A percentile compares a stretch with the other conserved stretches of the same genome.
Conservation (phyloP, 75 land plant genomes). For the Picea glauca region DNA sequence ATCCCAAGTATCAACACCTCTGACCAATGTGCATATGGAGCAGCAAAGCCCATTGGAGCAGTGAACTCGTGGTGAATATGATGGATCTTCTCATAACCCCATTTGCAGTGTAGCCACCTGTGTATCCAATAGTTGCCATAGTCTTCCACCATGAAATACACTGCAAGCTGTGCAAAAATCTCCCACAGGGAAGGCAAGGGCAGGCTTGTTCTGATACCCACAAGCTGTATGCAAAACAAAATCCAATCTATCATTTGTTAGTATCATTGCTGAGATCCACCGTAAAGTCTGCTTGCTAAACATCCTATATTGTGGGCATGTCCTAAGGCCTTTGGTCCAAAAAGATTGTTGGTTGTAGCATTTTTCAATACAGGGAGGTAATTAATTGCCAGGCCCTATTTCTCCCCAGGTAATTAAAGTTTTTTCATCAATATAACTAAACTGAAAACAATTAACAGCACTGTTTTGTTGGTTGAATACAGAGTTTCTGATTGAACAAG, state of each 20-base stretch:
- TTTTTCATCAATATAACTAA: too few species aligned
- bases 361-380: too few species aligned
- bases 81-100: slow-evolving; percentile 91
- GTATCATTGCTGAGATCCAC: too few species aligned
- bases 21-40: slow-evolving; percentile 94
- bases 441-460: too few species aligned
- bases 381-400: too few species aligned
- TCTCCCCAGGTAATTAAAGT: too few species aligned
- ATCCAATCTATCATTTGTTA: background rate
- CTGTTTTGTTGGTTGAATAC: too few species aligned
- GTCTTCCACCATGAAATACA: slow-evolving; percentile 80
- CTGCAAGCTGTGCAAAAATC: slow-evolving; percentile 50
- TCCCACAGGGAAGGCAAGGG: slow-evolving; percentile 80
- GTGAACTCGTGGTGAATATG: slow-evolving; percentile 81
- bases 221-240: slow-evolving; percentile 21
- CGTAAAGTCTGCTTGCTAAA: too few species aligned
- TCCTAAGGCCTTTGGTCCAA: too few species aligned
- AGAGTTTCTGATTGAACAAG: too few species aligned
- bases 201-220: slow-evolving; percentile 70
- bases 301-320: too few species aligned
- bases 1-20: slow-evolving; percentile 81
- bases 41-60: slow-evolving; percentile 84
- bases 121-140: slow-evolving; percentile 91
- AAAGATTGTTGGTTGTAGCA: too few species aligned
- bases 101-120: slow-evolving; percentile 67